These are phyloP conservation scores for Scleromitrula shiraiana DNA, from an alignment of 2,329 filamentous ascomycete genomes.

Conservation along the genomic window DNA sequence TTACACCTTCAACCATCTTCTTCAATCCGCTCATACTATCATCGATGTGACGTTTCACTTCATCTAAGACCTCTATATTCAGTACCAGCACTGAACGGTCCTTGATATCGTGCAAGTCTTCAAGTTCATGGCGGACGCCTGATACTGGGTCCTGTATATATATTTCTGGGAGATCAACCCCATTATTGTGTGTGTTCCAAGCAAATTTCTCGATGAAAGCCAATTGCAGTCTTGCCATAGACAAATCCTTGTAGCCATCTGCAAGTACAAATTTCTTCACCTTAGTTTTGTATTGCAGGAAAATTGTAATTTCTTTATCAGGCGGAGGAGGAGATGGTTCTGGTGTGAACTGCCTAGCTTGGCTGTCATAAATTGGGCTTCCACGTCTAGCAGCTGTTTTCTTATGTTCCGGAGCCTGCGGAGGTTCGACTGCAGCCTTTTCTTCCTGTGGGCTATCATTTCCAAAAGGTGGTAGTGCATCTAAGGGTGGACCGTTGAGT, in stretches of 20 bases:
- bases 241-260: constrained; percentile 76
- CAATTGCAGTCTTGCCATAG: constrained; percentile 79
- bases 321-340: constrained; percentile 59
- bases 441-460: constrained; percentile 10
- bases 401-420: constrained; percentile 16
- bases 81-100: constrained; percentile 91
- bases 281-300: constrained; percentile 92
- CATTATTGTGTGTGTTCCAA: constrained; percentile 95
- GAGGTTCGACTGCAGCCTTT: constrained; percentile 8
- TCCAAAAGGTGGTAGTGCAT: constrained; percentile 35
- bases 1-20: constrained; percentile 77
- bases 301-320: constrained; percentile 84
- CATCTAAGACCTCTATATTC: constrained; percentile 87
- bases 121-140: constrained; percentile 91
- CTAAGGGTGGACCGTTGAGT: constrained; percentile 48
- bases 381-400: constrained; percentile 7
- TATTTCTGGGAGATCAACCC: constrained; percentile 87
- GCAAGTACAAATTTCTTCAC: constrained; percentile 92
- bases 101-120: constrained; percentile 88
- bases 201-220: constrained; percentile 99
- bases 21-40: constrained; percentile 78
- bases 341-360: constrained; percentile 46
- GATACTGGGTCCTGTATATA: constrained; percentile 96
- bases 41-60: constrained; percentile 94
- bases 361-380: constrained; percentile 20